Conservation (phyloP, 1,139 yeast genomes). For the Pichia sp. region DNA sequence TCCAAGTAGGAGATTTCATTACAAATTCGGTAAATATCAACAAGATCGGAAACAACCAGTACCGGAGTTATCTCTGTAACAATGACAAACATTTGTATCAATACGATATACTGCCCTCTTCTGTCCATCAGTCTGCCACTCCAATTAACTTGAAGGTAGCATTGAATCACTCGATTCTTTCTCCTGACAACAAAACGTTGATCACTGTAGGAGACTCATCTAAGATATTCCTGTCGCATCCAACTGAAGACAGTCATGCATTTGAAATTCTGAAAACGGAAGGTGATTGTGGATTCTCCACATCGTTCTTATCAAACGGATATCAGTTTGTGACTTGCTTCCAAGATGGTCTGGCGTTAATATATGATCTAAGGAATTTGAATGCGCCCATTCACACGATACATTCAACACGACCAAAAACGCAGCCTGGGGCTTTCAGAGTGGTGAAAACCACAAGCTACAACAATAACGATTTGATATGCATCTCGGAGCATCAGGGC, state of each 20-base stretch:
- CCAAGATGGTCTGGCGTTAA: conserved; percentile 73
- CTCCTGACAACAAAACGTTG: conserved; percentile 47
- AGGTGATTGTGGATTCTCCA: conserved; percentile 78
- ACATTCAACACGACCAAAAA: conserved; percentile 46
- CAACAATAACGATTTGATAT: conserved; percentile 66
- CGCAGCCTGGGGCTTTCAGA: conserved; percentile 46
- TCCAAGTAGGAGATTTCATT: conserved; percentile 68
- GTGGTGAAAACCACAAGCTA: conserved; percentile 56
- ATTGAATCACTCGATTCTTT: conserved; percentile 51
- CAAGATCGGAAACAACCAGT: conserved; percentile 28
- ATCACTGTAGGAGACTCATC: conserved; percentile 55
- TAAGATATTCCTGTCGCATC: conserved; percentile 41
- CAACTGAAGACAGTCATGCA: conserved; percentile 25
- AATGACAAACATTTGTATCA: conserved; percentile 69
- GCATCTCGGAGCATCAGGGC: conserved; percentile 78
- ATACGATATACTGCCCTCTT: conserved; percentile 44
- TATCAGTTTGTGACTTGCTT: conserved; percentile 69
- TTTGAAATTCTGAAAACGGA: conserved; percentile 39
- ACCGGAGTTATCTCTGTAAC: conserved; percentile 64
- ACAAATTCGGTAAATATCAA: conserved; percentile 72
- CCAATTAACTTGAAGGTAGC: conserved; percentile 37
- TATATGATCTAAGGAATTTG: conserved; percentile 68
- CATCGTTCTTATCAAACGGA: conserved; percentile 70
- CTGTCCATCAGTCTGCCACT: conserved; percentile 26
- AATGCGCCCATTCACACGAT: conserved; percentile 43